phyloP scores from a whole-genome alignment of 2,329 filamentous ascomycete genomes.

The Orbilia javanica region DNA sequence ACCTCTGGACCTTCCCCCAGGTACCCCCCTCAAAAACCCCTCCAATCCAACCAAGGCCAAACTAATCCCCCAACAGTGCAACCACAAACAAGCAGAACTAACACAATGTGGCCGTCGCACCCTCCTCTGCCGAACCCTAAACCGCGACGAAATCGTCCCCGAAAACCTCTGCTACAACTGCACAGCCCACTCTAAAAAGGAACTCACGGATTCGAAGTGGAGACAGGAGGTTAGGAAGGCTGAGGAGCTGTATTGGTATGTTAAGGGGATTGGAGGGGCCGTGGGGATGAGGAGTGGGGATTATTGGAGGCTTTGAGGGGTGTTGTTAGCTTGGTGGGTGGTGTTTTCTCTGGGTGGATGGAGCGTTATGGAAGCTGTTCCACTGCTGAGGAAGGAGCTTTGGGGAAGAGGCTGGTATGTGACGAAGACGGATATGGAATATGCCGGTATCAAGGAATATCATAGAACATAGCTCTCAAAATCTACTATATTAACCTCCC shows the following conservation, averaged over 20 bases:
- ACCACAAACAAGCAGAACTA: conserved; percentile 46
- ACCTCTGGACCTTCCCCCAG: conserved; percentile 48
- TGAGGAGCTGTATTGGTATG: conserved; percentile 49
- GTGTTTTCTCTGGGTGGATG: no score
- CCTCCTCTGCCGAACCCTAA: conserved; percentile 47
- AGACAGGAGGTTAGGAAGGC: conserved; percentile 29
- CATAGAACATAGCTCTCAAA: no score
- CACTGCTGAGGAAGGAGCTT: no score
- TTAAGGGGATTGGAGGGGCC: conserved; percentile 42
- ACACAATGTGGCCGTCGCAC: conserved; percentile 39
- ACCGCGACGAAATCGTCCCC: conserved; percentile 13
- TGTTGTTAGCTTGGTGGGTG: no score
- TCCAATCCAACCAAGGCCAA: neutral
- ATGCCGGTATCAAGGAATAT: no score
- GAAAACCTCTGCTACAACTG: conserved; percentile 43
- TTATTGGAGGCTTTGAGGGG: conserved; percentile 42
- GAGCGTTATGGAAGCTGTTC: no score
- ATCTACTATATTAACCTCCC: neutral
- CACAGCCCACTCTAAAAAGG: neutral
- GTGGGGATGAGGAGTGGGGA: conserved; percentile 44
- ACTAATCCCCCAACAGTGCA: no score
- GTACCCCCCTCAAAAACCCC: conserved; percentile 6
- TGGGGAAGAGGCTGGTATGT: no score
- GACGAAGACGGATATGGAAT: no score
- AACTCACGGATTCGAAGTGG: conserved; percentile 4